Evolutionary conservation across 1,139 yeast species (phyloP).

Genomic region (Geotrichum phurueaensis): DNA sequence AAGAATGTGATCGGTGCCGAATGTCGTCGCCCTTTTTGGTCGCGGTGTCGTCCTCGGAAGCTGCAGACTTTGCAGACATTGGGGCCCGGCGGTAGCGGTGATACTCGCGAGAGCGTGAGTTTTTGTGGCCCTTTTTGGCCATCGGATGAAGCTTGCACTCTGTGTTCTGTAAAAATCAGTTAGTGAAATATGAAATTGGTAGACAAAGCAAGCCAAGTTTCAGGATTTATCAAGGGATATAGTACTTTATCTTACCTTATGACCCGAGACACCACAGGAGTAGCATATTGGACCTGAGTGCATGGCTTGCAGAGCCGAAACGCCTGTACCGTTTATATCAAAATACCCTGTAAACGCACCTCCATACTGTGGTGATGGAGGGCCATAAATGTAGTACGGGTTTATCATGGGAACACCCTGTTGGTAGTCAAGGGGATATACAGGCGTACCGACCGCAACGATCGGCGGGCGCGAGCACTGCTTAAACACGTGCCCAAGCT

Average conservation of each 20-base stretch:
- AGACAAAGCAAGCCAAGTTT: neutral
- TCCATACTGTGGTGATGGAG: neutral
- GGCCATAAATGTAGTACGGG: neutral
- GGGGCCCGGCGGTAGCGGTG: neutral
- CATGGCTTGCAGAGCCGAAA: neutral
- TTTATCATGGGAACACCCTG: neutral
- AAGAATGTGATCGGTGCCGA: neutral
- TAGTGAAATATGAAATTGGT: neutral
- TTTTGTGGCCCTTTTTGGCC: neutral
- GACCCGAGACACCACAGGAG: slow-evolving; percentile 70
- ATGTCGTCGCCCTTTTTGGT: neutral
- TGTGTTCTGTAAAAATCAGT: neutral
- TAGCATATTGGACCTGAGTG: slow-evolving; percentile 23
- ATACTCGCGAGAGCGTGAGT: neutral
- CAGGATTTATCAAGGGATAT: slow-evolving; percentile 37
- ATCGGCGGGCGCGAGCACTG: slow-evolving; percentile 45
- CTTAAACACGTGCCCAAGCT: slow-evolving; percentile 67
- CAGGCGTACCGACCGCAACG: neutral
- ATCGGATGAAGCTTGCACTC: neutral
- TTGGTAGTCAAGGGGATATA: neutral
- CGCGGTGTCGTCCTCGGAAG: neutral
- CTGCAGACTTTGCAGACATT: neutral
- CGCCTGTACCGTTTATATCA: neutral
- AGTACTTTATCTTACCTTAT: slow-evolving; percentile 52
- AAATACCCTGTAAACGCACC: neutral